A percentile compares a stretch with the other conserved stretches of the same genome.
phyloP scores from a whole-genome alignment of 441 rosid genomes.

The Croton laevigatus region DNA sequence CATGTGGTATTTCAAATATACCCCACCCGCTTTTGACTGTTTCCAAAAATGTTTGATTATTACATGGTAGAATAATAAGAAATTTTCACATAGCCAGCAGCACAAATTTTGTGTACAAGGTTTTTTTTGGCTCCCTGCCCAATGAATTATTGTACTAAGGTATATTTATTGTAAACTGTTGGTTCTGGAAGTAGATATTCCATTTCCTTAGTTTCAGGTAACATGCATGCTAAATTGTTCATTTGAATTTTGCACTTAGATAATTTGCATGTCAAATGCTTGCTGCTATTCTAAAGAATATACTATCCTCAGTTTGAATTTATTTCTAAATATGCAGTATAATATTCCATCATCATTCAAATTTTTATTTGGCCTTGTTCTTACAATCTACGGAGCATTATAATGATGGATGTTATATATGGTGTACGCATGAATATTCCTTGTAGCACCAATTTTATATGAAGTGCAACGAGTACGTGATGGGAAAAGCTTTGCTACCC shows the following conservation, averaged over 20 bases:
- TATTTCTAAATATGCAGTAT: not conserved
- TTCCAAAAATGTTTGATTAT: no score
- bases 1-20: not conserved
- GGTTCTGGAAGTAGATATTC: not conserved
- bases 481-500: constrained; percentile 88
- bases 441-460: constrained; percentile 80
- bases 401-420: not conserved
- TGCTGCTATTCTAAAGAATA: not conserved
- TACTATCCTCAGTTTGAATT: not conserved
- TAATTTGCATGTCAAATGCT: not conserved
- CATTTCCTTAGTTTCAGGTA: not conserved
- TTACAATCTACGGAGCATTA: not conserved
- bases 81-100: no score
- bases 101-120: no score
- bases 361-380: not conserved
- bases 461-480: constrained; percentile 82
- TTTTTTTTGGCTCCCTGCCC: no score
- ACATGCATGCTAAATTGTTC: not conserved
- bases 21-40: not conserved
- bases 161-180: not conserved
- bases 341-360: not conserved
- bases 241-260: not conserved
- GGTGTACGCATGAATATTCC: constrained; percentile 11
- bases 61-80: not conserved
- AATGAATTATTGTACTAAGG: not conserved